Base-by-base conservation (phyloP, 495 filamentous ascomycete species). In the Daldinia caldariorum region DNA sequence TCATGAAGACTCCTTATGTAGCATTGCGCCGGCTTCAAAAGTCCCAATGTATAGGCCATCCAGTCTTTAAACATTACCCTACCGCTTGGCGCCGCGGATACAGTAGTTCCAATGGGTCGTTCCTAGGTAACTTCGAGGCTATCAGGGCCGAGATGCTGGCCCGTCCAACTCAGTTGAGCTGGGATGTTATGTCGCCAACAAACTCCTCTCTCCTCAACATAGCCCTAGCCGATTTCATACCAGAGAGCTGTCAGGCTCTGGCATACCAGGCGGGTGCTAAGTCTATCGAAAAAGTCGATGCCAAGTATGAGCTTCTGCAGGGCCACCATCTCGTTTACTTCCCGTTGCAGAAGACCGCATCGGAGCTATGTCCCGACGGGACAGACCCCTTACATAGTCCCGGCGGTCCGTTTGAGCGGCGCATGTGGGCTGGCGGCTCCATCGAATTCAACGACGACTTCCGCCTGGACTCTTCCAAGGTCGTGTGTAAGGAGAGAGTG, bases 381-480 rank as follows among this genome's bases (percentile, higher is more conserved):
- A 91, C 91, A 1, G 92, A 94, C 77, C 77, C 80, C 2, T 85
- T 85, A 2, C 91, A 93, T 65, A 89, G 84, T 47, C 92, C 92
- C 37, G 85, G 87, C 3, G 34, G 63, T 0, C 88, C 89, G 0
- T 94, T 88, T 64, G 85, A 82, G 26, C 83, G 90, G 22, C 86
- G 92, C 26, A 89, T 96, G 87, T 96, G 92, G 92, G 90, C 90
- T 2, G 92, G 91, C 29, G 92, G 92, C 0, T 79, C 82, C 5
- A 73, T 89, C 3, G 72, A 69, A 1, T 82, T 79, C 41, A 45
- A 66, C 4, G 43, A 43, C 0, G 60, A 73, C 5, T 73, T 84
- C 16, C 35, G 67, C 8, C 74, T 92, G 8, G 81, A 89, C 69
- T 86, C 83, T 29, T 69, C 78, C 35, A 74, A 81, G 3, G 86